These are phyloP conservation scores for Lithospermum erythrorhizon DNA, from an alignment of 257 asterid genomes.

Conservation along the genomic window DNA sequence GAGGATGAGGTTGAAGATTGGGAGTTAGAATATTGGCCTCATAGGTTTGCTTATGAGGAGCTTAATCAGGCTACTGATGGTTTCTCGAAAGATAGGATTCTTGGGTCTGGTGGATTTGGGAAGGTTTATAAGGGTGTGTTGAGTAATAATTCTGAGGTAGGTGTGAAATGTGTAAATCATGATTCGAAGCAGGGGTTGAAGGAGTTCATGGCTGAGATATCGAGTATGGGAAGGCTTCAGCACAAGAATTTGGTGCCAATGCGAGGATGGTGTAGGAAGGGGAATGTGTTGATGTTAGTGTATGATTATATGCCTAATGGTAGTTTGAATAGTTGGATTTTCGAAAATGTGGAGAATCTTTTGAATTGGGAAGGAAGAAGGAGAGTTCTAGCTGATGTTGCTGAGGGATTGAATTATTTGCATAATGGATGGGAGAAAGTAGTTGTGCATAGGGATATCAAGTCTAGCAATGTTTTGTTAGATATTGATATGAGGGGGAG, in stretches of 20 bases:
- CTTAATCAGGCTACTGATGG: conserved; percentile 44
- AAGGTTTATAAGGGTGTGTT: conserved; percentile 59
- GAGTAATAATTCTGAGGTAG: conserved; percentile 40
- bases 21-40: conserved; percentile 91
- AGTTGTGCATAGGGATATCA: conserved; percentile 76
- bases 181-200: conserved; percentile 71
- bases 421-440: conserved; percentile 84
- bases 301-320: conserved; percentile 80
- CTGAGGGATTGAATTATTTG: conserved; percentile 65
- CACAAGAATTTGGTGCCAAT: conserved; percentile 73
- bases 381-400: conserved; percentile 54
- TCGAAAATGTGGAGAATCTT: conserved; percentile 38
- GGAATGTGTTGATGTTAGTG: conserved; percentile 51
- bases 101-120: conserved; percentile 77
- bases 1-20: conserved; percentile 69
- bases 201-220: conserved; percentile 90
- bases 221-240: conserved; percentile 71
- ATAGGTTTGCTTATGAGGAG: conserved; percentile 56
- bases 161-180: conserved; percentile 70
- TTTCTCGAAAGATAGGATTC: conserved; percentile 36
- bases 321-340: conserved; percentile 71
- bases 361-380: conserved; percentile 57
- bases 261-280: conserved; percentile 83
- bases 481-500: conserved; percentile 70
- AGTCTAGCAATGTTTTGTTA: conserved; percentile 68